Base-by-base conservation (phyloP, 2,329 filamentous ascomycete genomes). In the Aspergillus sp. region DNA sequence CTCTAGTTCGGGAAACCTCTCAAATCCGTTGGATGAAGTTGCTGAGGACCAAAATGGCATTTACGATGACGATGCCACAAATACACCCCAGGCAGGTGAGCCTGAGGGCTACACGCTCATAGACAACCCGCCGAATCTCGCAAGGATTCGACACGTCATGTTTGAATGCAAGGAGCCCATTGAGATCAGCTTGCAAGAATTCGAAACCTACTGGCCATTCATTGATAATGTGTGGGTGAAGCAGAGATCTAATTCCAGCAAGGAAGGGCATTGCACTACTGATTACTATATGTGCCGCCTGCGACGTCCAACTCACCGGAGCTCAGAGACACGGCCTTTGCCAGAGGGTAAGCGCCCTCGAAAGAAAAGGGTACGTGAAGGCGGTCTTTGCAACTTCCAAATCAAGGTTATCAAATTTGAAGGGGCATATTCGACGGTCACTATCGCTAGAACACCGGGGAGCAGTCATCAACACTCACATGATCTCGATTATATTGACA, bases 151-250 rank as follows among this genome's bases (percentile, higher is more conserved):
- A 33, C 72, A 74, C 53, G 69, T 76, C 22, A 64, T 80, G 46
- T 80, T 79, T 59, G 76, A 79, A 50, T 71, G 78, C 64, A 75
- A 73, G 47, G 76, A 79, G 40, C 73, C 76, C 6, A 75, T 80
- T 51, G 77, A 80, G 65, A 75, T 80, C 46, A 76, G 73, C 17
- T 63, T 75, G 39, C 72, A 75, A 22, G 78, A 80, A 52, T 80
- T 79, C 58, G 76, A 79, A 57, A 74, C 69, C 15, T 80, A 79
- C 61, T 80, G 77, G 73, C 78, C 78, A 6, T 80, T 78, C 51
- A 76, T 80, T 50, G 78, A 80, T 62, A 80, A 80, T 61, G 75
- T 80, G n/a, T 80, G 78, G 78, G 76, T 79, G 11, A 79, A 79
- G 53, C 75, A 79, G 60, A 73, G 77, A 58, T 72, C 70, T 15